phyloP scores from a whole-genome alignment of 805 yeast species.

The Ogataea corticis region DNA sequence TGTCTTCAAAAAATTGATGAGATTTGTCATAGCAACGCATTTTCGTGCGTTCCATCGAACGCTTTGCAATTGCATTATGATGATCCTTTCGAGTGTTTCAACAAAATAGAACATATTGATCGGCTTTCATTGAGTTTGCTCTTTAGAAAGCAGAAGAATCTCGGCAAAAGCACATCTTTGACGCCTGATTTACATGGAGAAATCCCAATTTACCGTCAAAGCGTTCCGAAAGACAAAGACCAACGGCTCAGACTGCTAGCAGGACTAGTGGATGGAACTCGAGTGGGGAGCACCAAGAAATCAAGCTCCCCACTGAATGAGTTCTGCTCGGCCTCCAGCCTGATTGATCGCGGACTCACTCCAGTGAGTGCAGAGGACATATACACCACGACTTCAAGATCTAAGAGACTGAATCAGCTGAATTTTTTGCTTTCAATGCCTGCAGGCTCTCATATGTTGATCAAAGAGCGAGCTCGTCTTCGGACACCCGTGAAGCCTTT shows the following conservation, averaged over 20 bases:
- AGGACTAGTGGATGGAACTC: constrained; percentile 25
- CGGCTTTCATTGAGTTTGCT: constrained; percentile 29
- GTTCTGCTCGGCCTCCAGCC: constrained; percentile 21
- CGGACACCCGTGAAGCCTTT: constrained; percentile 45
- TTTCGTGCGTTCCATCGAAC: constrained; percentile 28
- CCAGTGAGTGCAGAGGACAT: constrained; percentile 29
- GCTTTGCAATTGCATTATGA: constrained; percentile 25
- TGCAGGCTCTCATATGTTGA: constrained; percentile 42
- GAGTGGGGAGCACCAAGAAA: constrained; percentile 8
- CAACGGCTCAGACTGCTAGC: constrained; percentile 20
- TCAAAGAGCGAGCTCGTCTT: constrained; percentile 39
- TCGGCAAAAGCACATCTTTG: background rate
- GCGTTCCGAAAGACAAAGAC: constrained; percentile 23
- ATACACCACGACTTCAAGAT: constrained; percentile 30
- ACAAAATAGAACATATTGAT: constrained; percentile 27
- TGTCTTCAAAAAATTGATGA: constrained; percentile 26
- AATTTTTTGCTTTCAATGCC: constrained; percentile 25
- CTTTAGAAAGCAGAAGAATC: constrained; percentile 16
- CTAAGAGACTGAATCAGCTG: constrained; percentile 28
- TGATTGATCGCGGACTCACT: constrained; percentile 21
- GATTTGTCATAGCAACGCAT: constrained; percentile 22
- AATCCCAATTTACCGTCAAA: constrained; percentile 1
- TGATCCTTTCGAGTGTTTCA: constrained; percentile 32
- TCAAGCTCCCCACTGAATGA: constrained; percentile 17
- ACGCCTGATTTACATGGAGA: background rate